Evolutionary conservation across 768 basidiomycete species (phyloP), one percentile per base, ranked within the genome.

Genomic region (Leucogyrophana mollusca): DNA sequence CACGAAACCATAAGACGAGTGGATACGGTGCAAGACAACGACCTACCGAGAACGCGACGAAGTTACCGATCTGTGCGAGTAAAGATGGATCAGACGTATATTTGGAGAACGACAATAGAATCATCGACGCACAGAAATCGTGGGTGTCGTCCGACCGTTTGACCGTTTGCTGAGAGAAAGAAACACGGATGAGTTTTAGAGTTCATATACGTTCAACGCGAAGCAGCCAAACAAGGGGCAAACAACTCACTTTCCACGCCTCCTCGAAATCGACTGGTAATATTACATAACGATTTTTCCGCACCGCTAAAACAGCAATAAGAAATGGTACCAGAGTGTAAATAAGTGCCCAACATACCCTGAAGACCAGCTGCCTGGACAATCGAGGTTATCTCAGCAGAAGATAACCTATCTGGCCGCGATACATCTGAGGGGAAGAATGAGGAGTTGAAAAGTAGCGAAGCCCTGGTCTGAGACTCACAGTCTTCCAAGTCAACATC

Each of bases 401-500:
- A 93, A 6, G 94, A 96, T 54, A 99, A 67, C 54, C 91, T 83
- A 64, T 99, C 96, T 37, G 96, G 96, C 61, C 96, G 81, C 41
- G 94, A 97, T 36, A 99, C 94, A 59, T 96, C 96, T 97, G 57
- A 23, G 34, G 17, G 27, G 40, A 33, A 9, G 44, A 60, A 40
- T 62, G 11, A 22, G 38, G n/a, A 11, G 22, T 17, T 32, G 14
- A 23, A 45, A 42, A 40, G 23, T 9, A 37, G 21, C 20, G 17
- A n/a, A 43, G 9, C 7, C 27, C 27, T 30, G 27, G 13, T 30
- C n/a, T 30, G 13, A 9, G 16, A 74, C 90, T 60, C 56, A 96
- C 95, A 98, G 60, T 99, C 96, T 72, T 99, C 96, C 41, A 99
- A 71, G 66, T 99, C 96, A 3, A 99, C 96, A 62, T 99, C 96